These are phyloP conservation scores for Xerocomus minutiporus DNA, from an alignment of 1,284 basidiomycete genomes.

Conservation along the genomic window DNA sequence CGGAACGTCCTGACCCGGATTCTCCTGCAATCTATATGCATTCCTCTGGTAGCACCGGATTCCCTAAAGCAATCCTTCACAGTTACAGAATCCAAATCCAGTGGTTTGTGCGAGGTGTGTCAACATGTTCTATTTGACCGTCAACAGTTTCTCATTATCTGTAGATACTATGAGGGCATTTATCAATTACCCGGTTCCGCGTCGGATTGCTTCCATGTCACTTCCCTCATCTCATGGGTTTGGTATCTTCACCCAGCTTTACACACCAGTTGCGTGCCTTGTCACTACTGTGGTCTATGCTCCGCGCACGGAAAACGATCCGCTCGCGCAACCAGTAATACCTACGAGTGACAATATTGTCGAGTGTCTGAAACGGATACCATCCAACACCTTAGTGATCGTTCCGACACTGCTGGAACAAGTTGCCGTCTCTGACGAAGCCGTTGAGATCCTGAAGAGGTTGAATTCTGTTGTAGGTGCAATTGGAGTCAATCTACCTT, in stretches of 20 bases:
- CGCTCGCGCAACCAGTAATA: constrained; percentile 14
- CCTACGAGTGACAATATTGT: constrained; percentile 19
- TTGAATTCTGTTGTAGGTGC: constrained; percentile 18
- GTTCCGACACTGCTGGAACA: constrained; percentile 26
- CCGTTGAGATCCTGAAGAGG: constrained; percentile 12
- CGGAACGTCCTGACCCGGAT: constrained; percentile 15
- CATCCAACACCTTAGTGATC: constrained; percentile 9
- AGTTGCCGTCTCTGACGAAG: constrained; percentile 10
- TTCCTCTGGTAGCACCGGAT: constrained; percentile 38
- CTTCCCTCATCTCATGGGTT: constrained; percentile 27
- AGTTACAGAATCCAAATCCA: constrained; percentile 24
- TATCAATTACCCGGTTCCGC: constrained; percentile 6
- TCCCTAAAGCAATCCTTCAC: constrained; percentile 33
- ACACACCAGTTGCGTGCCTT: constrained; percentile 13
- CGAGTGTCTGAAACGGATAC: constrained; percentile 5
- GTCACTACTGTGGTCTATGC: constrained; percentile 16
- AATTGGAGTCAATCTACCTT: background rate
- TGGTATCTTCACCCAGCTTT: constrained; percentile 18
- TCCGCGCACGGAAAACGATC: constrained; percentile 10
- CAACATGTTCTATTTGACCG: background rate
- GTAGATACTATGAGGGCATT: background rate
- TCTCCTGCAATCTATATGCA: constrained; percentile 32
- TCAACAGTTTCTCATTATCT: background rate
- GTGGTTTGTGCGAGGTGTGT: constrained; percentile 23
- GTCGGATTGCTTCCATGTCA: constrained; percentile 22